A percentile compares a stretch with the other conserved stretches of the same genome.
Conservation (phyloP, 495 filamentous ascomycete species). For the Opeltia flavorubescens region DNA sequence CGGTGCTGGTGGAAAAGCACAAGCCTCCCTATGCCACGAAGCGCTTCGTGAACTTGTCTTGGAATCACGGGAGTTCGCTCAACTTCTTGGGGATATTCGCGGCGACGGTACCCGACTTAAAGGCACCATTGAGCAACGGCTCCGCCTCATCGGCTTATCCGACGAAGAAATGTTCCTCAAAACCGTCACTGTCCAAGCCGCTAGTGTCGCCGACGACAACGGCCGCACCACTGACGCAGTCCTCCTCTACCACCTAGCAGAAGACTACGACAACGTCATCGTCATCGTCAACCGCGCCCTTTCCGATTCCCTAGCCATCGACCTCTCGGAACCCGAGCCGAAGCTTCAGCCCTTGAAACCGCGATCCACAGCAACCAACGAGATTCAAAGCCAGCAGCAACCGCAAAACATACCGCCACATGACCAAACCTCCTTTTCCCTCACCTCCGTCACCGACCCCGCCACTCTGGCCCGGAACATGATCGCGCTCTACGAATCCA, state of each 20-base stretch:
- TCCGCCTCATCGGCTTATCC: constrained; percentile 62
- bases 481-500: constrained; percentile 61
- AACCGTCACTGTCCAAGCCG: constrained; percentile 78
- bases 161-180: constrained; percentile 73
- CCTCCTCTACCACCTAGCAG: constrained; percentile 82
- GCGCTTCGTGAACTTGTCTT: constrained; percentile 89
- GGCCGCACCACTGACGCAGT: constrained; percentile 86
- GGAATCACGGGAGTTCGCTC: constrained; percentile 87
- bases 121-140: constrained; percentile 80
- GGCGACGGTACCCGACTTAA: constrained; percentile 67
- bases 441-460: constrained; percentile 80
- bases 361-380: constrained; percentile 13
- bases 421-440: constrained; percentile 45
- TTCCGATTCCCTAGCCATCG: constrained; percentile 69
- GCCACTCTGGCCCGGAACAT: constrained; percentile 64
- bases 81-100: constrained; percentile 80
- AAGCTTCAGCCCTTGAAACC: constrained; percentile 69
- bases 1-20: constrained; percentile 55
- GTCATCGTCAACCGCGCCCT: constrained; percentile 79
- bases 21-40: constrained; percentile 76
- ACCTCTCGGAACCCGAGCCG: constrained; percentile 62
- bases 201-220: constrained; percentile 82
- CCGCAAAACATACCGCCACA: constrained; percentile 15
- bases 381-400: constrained; percentile 10
- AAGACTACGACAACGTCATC: constrained; percentile 86